phyloP scores from a whole-genome alignment of 768 basidiomycete species.

The Collybia sp. region DNA sequence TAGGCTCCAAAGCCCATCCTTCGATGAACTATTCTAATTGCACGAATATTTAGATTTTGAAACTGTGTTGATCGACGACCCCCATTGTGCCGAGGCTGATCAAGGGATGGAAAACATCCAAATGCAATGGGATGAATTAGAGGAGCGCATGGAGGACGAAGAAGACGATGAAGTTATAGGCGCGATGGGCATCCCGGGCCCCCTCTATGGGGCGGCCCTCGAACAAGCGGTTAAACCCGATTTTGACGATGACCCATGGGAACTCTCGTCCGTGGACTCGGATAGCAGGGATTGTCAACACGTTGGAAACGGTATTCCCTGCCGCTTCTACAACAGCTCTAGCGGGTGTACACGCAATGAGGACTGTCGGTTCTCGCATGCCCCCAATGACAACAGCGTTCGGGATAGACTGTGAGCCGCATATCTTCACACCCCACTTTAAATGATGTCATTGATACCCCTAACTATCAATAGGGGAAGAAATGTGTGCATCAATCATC shows the following conservation, averaged over 20 bases:
- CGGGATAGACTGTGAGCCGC: conserved; percentile 32
- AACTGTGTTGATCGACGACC: conserved; percentile 18
- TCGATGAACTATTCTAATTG: not conserved
- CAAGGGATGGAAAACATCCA: conserved; percentile 10
- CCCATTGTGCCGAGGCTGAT: conserved; percentile 11
- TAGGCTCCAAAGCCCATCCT: conserved; percentile 3
- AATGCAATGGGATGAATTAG: conserved; percentile 4
- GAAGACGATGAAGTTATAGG: conserved; percentile 3
- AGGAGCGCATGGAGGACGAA: not conserved
- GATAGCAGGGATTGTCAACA: conserved; percentile 52
- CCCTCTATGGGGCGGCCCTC: too few species aligned
- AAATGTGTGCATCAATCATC: conserved; percentile 32
- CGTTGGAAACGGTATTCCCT: conserved; percentile 32
- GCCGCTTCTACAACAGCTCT: conserved; percentile 34
- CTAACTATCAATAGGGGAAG: conserved; percentile 9
- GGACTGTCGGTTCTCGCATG: conserved; percentile 42
- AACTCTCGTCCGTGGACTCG: conserved; percentile 13
- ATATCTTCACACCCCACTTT: conserved; percentile 22
- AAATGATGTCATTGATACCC: not conserved
- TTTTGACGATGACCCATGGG: too few species aligned
- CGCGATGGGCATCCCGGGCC: too few species aligned
- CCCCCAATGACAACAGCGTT: conserved; percentile 33
- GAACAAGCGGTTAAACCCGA: too few species aligned
- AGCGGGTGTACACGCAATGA: conserved; percentile 41
- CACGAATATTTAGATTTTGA: conserved; percentile 17